phyloP scores from a whole-genome alignment of 1,284 basidiomycete species.

The Sporisorium graminicola region DNA sequence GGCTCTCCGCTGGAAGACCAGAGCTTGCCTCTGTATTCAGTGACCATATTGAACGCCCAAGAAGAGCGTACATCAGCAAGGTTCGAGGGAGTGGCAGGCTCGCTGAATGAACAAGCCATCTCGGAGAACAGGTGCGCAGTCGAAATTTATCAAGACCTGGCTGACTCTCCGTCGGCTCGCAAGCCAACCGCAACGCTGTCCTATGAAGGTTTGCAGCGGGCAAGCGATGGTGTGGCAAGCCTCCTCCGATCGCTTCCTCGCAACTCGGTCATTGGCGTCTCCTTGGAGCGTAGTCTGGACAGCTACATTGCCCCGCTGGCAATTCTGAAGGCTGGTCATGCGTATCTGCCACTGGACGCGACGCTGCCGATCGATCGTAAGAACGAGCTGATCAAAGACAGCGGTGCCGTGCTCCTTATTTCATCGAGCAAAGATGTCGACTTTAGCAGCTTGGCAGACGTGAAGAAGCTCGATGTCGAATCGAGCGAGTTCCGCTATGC shows the following conservation, averaged over 20 bases:
- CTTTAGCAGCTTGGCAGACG: neutral
- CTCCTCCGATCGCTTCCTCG: slow-evolving; percentile 21
- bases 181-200: slow-evolving; percentile 20
- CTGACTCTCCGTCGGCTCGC: slow-evolving; percentile 9
- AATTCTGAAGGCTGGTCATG: slow-evolving; percentile 56
- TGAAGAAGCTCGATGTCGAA: slow-evolving; percentile 16
- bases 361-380: slow-evolving; percentile 66
- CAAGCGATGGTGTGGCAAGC: slow-evolving; percentile 33
- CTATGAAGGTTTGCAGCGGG: slow-evolving; percentile 49
- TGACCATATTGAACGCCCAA: neutral
- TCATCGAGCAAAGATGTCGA: slow-evolving; percentile 12
- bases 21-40: slow-evolving; percentile 14
- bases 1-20: neutral
- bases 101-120: slow-evolving; percentile 21
- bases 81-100: slow-evolving; percentile 18
- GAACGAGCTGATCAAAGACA: slow-evolving; percentile 58
- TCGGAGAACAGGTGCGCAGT: slow-evolving; percentile 29
- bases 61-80: neutral
- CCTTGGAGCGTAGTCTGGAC: slow-evolving; percentile 51
- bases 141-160: slow-evolving; percentile 44
- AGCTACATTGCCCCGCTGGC: slow-evolving; percentile 60
- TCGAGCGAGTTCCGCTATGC: slow-evolving; percentile 19
- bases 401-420: slow-evolving; percentile 50
- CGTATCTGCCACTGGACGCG: slow-evolving; percentile 68
- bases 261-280: slow-evolving; percentile 58